These are phyloP conservation scores for Epichloe scottii DNA, from an alignment of 2,329 filamentous ascomycete species.

Conservation along the genomic window DNA sequence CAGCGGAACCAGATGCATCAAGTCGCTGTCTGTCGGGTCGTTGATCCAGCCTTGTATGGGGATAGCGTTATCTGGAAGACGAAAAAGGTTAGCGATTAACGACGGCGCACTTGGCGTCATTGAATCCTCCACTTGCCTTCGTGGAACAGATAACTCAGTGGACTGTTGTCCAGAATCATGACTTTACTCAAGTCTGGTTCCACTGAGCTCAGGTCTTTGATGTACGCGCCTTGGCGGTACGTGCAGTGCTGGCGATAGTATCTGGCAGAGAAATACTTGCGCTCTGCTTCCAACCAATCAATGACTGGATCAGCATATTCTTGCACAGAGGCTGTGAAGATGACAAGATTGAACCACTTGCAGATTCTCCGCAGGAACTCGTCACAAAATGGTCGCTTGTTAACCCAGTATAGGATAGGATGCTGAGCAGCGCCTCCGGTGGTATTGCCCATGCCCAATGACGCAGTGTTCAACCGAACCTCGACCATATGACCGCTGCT, in stretches of 20 bases:
- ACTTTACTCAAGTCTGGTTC: constrained; percentile 96
- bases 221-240: constrained; percentile 87
- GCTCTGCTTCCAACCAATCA: constrained; percentile 93
- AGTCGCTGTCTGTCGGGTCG: constrained; percentile 91
- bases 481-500: constrained; percentile 98
- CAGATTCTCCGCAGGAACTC: constrained; percentile 85
- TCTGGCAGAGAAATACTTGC: constrained; percentile 86
- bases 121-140: constrained; percentile 54
- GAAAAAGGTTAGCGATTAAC: neutral
- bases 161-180: constrained; percentile 98
- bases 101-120: neutral
- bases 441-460: constrained; percentile 50
- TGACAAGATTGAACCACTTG: constrained; percentile 96
- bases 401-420: constrained; percentile 95
- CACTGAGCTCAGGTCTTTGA: constrained; percentile 92
- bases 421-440: constrained; percentile 64
- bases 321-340: constrained; percentile 95
- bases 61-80: constrained; percentile 76
- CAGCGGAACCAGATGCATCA: constrained; percentile 83
- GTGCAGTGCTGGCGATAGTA: constrained; percentile 98
- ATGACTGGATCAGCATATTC: constrained; percentile 98
- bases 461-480: constrained; percentile 69
- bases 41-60: constrained; percentile 99
- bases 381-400: constrained; percentile 94
- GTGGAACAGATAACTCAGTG: constrained; percentile 96